Percentiles rank a stretch among this genome's conserved stretches.
Evolutionary conservation across 768 basidiomycete genomes (phyloP).

Genomic region (Arthromyces matolae): DNA sequence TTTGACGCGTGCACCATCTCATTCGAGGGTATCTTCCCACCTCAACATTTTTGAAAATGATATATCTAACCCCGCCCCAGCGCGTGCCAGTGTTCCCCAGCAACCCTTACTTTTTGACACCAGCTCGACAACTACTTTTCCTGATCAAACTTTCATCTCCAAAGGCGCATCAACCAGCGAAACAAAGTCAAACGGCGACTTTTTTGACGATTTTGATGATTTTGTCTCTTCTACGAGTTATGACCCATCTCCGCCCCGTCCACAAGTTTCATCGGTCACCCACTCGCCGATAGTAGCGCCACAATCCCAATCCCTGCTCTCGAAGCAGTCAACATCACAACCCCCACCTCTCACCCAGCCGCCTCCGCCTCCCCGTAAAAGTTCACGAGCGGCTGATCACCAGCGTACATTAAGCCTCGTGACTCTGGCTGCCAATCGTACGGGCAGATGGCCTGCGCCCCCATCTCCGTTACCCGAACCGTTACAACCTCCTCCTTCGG

Average conservation of each 20-base stretch:
- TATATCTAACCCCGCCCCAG: slow-evolving; percentile 54
- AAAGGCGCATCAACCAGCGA: slow-evolving; percentile 16
- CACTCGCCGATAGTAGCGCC: slow-evolving; percentile 5
- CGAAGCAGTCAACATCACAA: no score
- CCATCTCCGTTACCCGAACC: slow-evolving; percentile 23
- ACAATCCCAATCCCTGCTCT: no score
- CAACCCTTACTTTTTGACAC: slow-evolving; percentile 16
- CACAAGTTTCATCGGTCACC: slow-evolving; percentile 24
- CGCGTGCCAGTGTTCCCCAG: slow-evolving; percentile 23
- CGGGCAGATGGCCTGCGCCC: slow-evolving; percentile 42
- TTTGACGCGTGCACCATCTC: slow-evolving; percentile 25
- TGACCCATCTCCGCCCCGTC: slow-evolving; percentile 46
- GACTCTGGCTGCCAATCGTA: slow-evolving; percentile 49
- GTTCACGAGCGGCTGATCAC: slow-evolving; percentile 43
- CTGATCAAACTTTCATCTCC: slow-evolving; percentile 14
- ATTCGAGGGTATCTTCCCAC: slow-evolving; percentile 24
- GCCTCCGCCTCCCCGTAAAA: slow-evolving; percentile 21
- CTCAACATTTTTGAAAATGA: slow-evolving; percentile 29
- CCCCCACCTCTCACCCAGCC: slow-evolving; percentile 11
- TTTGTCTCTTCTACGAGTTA: slow-evolving; percentile 39
- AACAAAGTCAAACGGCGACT: slow-evolving; percentile 7
- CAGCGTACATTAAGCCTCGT: slow-evolving; percentile 56
- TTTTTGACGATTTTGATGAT: slow-evolving; percentile 23
- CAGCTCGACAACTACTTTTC: slow-evolving; percentile 21
- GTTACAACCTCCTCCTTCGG: slow-evolving; percentile 18